A percentile compares a stretch with the other conserved stretches of the same genome.
Conservation (phyloP, 2,329 filamentous ascomycete species). For the Clonostachys sp. region DNA sequence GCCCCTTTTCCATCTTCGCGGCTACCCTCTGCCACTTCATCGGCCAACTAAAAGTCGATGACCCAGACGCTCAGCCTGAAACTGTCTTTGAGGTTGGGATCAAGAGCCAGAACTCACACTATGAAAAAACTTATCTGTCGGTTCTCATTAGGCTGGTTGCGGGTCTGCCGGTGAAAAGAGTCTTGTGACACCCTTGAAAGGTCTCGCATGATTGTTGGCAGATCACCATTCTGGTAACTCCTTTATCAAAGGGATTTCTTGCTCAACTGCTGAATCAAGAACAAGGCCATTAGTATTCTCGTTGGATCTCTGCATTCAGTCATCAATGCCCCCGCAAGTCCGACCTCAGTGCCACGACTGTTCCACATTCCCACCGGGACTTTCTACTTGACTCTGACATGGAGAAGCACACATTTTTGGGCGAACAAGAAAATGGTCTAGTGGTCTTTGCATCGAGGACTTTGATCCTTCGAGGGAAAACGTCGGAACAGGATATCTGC, state of each 20-base stretch:
- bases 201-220: not conserved
- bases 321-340: not conserved
- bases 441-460: not conserved
- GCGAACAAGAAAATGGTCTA: constrained; percentile 16
- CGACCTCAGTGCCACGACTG: not conserved
- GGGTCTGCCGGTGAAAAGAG: not conserved
- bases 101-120: constrained; percentile 2
- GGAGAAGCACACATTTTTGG: constrained; percentile 21
- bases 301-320: not conserved
- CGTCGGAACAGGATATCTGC: not conserved
- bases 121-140: constrained; percentile 8
- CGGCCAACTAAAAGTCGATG: constrained; percentile 1
- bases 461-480: not conserved
- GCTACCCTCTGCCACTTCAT: constrained; percentile 8
- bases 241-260: not conserved
- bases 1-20: no score
- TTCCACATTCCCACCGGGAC: constrained; percentile 26
- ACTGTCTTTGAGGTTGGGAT: constrained; percentile 8
- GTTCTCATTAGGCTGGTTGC: constrained; percentile 5
- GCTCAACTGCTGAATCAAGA: not conserved
- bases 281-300: not conserved
- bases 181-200: not conserved
- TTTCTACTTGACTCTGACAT: constrained; percentile 20
- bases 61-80: constrained; percentile 9
- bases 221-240: not conserved